These are phyloP conservation scores for Hymenoscyphus linearis DNA, from an alignment of 2,329 filamentous ascomycete genomes.

Conservation along the genomic window DNA sequence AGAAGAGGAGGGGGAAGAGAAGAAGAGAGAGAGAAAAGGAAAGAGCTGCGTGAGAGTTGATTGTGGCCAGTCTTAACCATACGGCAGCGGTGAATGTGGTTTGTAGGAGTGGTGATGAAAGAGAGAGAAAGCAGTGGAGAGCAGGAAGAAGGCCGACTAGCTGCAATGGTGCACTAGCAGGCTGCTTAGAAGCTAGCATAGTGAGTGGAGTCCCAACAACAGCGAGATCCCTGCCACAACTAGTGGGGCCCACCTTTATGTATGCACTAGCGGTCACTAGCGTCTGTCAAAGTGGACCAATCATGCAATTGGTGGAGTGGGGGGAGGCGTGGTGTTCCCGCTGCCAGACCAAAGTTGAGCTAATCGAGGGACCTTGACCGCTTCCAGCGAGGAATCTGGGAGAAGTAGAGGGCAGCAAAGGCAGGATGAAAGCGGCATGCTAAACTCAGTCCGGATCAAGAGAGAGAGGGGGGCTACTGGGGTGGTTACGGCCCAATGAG, in stretches of 20 bases:
- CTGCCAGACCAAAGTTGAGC: background rate
- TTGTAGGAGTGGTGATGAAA: slow-evolving; percentile 13
- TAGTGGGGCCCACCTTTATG: background rate
- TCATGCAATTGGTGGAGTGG: background rate
- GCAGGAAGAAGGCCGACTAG: slow-evolving; percentile 2
- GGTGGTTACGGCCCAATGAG: too few species aligned
- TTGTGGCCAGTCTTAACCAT: slow-evolving; percentile 27
- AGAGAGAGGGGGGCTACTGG: slow-evolving; percentile 4
- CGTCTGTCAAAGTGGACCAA: background rate
- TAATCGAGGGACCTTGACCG: background rate
- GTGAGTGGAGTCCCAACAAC: background rate
- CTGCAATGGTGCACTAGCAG: slow-evolving; percentile 1
- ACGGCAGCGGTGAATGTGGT: slow-evolving; percentile 15
- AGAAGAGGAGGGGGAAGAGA: slow-evolving; percentile 33
- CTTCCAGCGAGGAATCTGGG: background rate
- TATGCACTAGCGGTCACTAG: background rate
- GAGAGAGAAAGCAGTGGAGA: slow-evolving; percentile 9
- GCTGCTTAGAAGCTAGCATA: too few species aligned
- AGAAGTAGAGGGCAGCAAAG: background rate
- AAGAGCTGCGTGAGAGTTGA: slow-evolving; percentile 30
- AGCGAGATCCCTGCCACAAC: background rate
- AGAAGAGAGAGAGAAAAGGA: slow-evolving; percentile 33
- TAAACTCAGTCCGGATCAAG: slow-evolving; percentile 13
- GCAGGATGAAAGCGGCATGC: slow-evolving; percentile 8
- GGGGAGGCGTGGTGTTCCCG: background rate